Conservation (phyloP, 139 green algal species). For the Picochlorum sp. region DNA sequence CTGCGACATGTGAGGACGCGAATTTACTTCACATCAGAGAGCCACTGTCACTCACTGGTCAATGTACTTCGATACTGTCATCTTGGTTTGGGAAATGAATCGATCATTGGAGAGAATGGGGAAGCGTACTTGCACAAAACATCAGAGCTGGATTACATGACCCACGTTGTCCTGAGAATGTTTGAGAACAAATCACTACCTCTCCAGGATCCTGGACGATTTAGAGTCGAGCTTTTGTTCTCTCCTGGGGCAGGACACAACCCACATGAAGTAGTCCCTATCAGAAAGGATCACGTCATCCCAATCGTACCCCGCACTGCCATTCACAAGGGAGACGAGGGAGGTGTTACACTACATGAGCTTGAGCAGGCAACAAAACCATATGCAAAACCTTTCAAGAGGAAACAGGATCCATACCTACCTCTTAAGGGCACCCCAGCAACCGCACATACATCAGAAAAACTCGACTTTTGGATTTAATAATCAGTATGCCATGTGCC, state of each 20-base stretch:
- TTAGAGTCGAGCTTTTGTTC: slow-evolving; percentile 81
- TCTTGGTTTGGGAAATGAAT: slow-evolving; percentile 19
- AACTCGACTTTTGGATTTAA: slow-evolving; percentile 18
- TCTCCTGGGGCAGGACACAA: slow-evolving; percentile 62
- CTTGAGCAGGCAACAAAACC: slow-evolving; percentile 26
- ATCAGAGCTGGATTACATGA: slow-evolving; percentile 93
- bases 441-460: slow-evolving; percentile 8
- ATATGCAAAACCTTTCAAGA: slow-evolving; percentile 36
- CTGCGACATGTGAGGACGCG: slow-evolving; percentile 92
- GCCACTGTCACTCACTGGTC: slow-evolving; percentile 90
- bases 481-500: not conserved
- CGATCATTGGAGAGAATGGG: slow-evolving; percentile 21
- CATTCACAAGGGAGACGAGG: slow-evolving; percentile 28
- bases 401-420: not conserved
- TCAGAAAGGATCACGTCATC: slow-evolving; percentile 45
- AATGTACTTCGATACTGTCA: slow-evolving; percentile 87
- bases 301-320: slow-evolving; percentile 32
- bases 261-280: slow-evolving; percentile 33
- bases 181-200: slow-evolving; percentile 86
- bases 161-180: slow-evolving; percentile 92
- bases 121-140: slow-evolving; percentile 43
- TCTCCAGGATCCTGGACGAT: slow-evolving; percentile 59
- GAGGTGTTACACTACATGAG: slow-evolving; percentile 19
- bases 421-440: not conserved
- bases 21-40: slow-evolving; percentile 98